phyloP scores from a whole-genome alignment of 2,329 filamentous ascomycete genomes.

The Neopestalotiopsis sp. region DNA sequence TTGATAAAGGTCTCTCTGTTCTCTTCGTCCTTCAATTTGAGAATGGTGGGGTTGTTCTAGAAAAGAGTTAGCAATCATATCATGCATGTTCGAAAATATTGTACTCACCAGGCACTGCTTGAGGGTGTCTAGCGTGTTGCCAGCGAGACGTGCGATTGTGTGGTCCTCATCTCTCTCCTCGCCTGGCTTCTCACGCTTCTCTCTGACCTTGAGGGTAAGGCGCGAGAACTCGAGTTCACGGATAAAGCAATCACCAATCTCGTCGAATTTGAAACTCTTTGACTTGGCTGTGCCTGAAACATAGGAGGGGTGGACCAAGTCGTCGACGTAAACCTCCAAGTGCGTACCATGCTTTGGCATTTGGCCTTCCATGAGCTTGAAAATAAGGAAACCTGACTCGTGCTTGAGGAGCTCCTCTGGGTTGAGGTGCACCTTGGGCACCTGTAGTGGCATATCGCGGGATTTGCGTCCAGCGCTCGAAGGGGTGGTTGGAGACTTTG shows the following conservation, averaged over 20 bases:
- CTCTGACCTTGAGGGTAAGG: conserved; percentile 84
- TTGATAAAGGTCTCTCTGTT: conserved; percentile 81
- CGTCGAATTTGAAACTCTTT: conserved; percentile 77
- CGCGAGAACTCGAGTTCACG: conserved; percentile 97
- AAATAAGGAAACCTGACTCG: conserved; percentile 91
- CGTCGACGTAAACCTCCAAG: conserved; percentile 90
- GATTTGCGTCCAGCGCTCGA: conserved; percentile 44
- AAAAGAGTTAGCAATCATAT: background rate
- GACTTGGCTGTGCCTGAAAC: conserved; percentile 76
- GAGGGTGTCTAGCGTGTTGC: conserved; percentile 84
- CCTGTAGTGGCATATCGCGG: conserved; percentile 58
- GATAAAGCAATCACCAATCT: conserved; percentile 94
- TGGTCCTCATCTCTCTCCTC: conserved; percentile 72
- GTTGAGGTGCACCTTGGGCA: conserved; percentile 79
- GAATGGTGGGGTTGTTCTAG: conserved; percentile 85
- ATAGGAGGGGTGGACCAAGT: conserved; percentile 92
- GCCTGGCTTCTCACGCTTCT: conserved; percentile 77
- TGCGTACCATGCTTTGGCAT: conserved; percentile 77
- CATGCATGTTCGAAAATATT: background rate
- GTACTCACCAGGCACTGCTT: conserved; percentile 80
- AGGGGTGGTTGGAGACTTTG: conserved; percentile 48
- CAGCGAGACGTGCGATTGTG: conserved; percentile 80
- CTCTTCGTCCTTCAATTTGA: conserved; percentile 80
- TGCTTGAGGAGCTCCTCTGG: conserved; percentile 83
- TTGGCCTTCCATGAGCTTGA: conserved; percentile 90